A percentile compares a stretch with the other conserved stretches of the same genome.
These are phyloP conservation scores for Candida cerambycidarum DNA, from an alignment of 805 yeast genomes.

Conservation along the genomic window DNA sequence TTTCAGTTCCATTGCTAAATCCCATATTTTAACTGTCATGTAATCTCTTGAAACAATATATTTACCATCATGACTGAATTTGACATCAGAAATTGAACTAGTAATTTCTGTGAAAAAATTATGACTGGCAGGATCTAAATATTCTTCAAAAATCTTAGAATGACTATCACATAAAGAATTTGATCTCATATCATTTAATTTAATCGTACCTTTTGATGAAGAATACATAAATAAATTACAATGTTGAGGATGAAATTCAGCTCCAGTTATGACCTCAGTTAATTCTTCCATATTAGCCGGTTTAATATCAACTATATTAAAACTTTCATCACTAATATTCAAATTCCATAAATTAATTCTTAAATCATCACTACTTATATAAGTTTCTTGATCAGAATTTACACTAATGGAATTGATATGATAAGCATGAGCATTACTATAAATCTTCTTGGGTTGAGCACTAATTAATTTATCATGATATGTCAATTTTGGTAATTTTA, in stretches of 20 bases:
- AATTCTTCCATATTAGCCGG: slow-evolving; percentile 99
- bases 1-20: slow-evolving; percentile 91
- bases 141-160: slow-evolving; percentile 86
- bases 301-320: slow-evolving; percentile 95
- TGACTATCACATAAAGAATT: slow-evolving; percentile 92
- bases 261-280: slow-evolving; percentile 95
- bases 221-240: slow-evolving; percentile 96
- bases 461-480: slow-evolving; percentile 93
- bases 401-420: slow-evolving; percentile 95
- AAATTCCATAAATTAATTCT: slow-evolving; percentile 95
- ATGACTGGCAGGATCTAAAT: slow-evolving; percentile 87
- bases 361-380: slow-evolving; percentile 87
- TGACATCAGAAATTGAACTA: slow-evolving; percentile 88
- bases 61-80: slow-evolving; percentile 87
- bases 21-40: slow-evolving; percentile 98
- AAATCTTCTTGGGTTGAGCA: slow-evolving; percentile 89
- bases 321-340: slow-evolving; percentile 90
- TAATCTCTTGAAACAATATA: slow-evolving; percentile 97
- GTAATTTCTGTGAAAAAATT: slow-evolving; percentile 98
- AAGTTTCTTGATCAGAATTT: slow-evolving; percentile 95
- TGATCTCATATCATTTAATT: slow-evolving; percentile 94
- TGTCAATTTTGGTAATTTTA: slow-evolving; percentile 85
- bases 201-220: slow-evolving; percentile 92
- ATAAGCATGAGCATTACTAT: slow-evolving; percentile 96
- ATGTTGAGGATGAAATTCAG: slow-evolving; percentile 90